These are phyloP conservation scores for Monilinia aucupariae DNA, from an alignment of 2,329 filamentous ascomycete species.

Conservation along the genomic window DNA sequence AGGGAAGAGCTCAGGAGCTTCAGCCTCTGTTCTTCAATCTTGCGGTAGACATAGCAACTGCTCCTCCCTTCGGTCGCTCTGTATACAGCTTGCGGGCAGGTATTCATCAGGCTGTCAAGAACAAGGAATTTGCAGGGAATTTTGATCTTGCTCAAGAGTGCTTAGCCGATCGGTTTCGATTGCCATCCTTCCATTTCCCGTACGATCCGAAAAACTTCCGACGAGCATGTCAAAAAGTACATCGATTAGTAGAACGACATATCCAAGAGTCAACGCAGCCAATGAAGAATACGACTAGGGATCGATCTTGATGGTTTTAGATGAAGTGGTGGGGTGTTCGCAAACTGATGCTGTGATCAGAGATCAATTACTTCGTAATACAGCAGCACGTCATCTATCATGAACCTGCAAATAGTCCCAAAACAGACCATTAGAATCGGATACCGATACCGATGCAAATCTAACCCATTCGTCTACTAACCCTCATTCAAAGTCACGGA, in stretches of 20 bases:
- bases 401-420: constrained; percentile 32
- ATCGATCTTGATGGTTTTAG: constrained; percentile 3
- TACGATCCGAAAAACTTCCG: constrained; percentile 23
- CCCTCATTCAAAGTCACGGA: constrained; percentile 19
- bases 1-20: constrained; percentile 32
- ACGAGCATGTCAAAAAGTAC: constrained; percentile 25
- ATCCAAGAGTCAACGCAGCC: constrained; percentile 36
- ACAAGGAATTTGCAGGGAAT: constrained; percentile 31
- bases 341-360: constrained; percentile 31
- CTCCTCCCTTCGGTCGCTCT: constrained; percentile 51
- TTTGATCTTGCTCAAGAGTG: constrained; percentile 38
- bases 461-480: constrained; percentile 18
- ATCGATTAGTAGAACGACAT: constrained; percentile 23
- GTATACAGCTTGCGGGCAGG: constrained; percentile 23
- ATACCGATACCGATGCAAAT: constrained; percentile 11
- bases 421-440: not conserved
- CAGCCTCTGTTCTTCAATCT: constrained; percentile 44
- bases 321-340: constrained; percentile 32
- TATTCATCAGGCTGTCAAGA: constrained; percentile 28
- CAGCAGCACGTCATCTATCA: constrained; percentile 39
- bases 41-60: constrained; percentile 50
- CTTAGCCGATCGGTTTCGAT: constrained; percentile 33
- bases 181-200: constrained; percentile 23
- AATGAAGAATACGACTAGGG: not conserved
- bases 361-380: constrained; percentile 38